Percentiles rank a stretch among this genome's conserved stretches.
Evolutionary conservation across 176 grass and related monocot genomes (phyloP).

Genomic region (Themeda triandra): DNA sequence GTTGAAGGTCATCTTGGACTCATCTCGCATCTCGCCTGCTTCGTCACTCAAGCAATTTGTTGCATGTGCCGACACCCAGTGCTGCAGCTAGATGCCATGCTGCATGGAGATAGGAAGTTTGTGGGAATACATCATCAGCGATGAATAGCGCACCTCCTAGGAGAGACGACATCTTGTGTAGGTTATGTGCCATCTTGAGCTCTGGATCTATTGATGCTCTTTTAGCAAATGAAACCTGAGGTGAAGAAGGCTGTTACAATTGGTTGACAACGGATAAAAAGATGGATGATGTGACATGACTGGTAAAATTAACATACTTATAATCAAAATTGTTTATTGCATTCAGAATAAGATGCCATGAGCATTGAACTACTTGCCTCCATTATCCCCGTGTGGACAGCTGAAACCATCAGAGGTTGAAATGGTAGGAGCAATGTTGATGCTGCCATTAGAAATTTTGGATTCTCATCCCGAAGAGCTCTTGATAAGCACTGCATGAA

Average conservation of each 20-base stretch:
- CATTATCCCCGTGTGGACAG: slow-evolving; percentile 89
- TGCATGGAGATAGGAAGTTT: slow-evolving; percentile 76
- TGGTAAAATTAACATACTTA: background rate
- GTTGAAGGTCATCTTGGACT: background rate
- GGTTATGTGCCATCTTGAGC: slow-evolving; percentile 66
- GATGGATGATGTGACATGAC: background rate
- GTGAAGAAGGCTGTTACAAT: background rate
- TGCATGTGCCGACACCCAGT: slow-evolving; percentile 75
- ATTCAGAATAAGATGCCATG: background rate
- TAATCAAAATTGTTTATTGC: background rate
- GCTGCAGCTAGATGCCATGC: slow-evolving; percentile 93
- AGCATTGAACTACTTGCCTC: slow-evolving; percentile 63
- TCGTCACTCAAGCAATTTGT: slow-evolving; percentile 82
- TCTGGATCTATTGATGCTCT: slow-evolving; percentile 64
- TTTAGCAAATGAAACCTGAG: slow-evolving; percentile 78
- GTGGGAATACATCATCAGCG: slow-evolving; percentile 71
- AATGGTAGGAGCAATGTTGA: slow-evolving; percentile 89
- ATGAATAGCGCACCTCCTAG: slow-evolving; percentile 83
- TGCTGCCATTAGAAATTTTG: slow-evolving; percentile 83
- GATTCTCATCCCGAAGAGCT: slow-evolving; percentile 77
- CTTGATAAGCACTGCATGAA: slow-evolving; percentile 75
- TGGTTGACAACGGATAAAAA: background rate
- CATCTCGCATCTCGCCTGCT: background rate
- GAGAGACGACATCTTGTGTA: slow-evolving; percentile 79
- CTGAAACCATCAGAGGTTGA: slow-evolving; percentile 93